A percentile compares a stretch with the other conserved stretches of the same genome.
Conservation (phyloP, 2,329 filamentous ascomycete species). For the Colletotrichum tabaci region DNA sequence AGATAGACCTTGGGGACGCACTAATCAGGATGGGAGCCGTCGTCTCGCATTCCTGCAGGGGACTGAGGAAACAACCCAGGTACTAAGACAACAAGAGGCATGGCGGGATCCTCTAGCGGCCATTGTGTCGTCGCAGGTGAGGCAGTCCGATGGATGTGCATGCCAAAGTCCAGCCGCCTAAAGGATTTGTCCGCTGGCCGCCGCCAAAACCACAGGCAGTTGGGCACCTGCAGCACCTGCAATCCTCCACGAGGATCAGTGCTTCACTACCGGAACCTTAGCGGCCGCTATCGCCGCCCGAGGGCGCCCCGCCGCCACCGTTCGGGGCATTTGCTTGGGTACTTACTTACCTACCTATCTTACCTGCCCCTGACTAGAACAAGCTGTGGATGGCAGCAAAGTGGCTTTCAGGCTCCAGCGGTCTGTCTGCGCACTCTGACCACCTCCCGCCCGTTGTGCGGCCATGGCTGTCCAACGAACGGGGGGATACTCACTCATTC, state of each 20-base stretch:
- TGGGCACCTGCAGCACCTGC: slow-evolving; percentile 1
- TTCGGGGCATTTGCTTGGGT: neutral
- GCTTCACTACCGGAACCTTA: slow-evolving; percentile 13
- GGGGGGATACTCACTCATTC: neutral
- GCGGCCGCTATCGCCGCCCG: slow-evolving; percentile 12
- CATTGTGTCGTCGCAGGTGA: slow-evolving; percentile 25
- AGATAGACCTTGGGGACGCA: neutral
- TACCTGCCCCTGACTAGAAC: too few species aligned
- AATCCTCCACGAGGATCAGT: neutral
- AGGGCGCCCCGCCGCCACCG: slow-evolving; percentile 21
- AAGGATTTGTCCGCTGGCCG: neutral
- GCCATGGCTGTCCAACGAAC: neutral
- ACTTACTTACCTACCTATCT: neutral
- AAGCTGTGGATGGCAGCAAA: neutral
- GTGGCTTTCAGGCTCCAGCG: slow-evolving; percentile 14
- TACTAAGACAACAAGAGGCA: neutral
- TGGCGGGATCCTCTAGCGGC: slow-evolving; percentile 13
- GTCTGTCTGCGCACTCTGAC: neutral
- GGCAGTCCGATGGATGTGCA: slow-evolving; percentile 3
- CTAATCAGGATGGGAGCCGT: slow-evolving; percentile 4
- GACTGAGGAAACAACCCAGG: neutral
- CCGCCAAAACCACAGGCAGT: slow-evolving; percentile 2
- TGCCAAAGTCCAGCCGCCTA: slow-evolving; percentile 7
- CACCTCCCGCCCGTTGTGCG: slow-evolving; percentile 6
- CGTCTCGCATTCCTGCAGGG: slow-evolving; percentile 5